A percentile compares a stretch with the other conserved stretches of the same genome.
These are phyloP conservation scores for Domatiomyces globalis DNA, from an alignment of 2,329 filamentous ascomycete species.

Conservation along the genomic window DNA sequence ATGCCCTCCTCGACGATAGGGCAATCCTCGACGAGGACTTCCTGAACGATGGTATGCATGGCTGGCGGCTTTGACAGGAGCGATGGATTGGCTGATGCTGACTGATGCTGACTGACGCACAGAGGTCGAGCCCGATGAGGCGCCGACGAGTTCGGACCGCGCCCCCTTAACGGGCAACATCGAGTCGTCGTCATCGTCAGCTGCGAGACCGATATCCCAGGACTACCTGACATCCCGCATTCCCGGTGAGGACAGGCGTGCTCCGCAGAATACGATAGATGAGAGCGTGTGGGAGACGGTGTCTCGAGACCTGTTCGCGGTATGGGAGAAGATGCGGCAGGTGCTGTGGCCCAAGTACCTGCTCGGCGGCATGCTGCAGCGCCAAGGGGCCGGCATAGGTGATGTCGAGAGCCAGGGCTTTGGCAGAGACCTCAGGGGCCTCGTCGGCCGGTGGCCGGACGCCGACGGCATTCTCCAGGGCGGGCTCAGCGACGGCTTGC, in stretches of 20 bases:
- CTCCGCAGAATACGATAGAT: slow-evolving; percentile 86
- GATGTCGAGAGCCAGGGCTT: slow-evolving; percentile 38
- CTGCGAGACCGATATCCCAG: slow-evolving; percentile 47
- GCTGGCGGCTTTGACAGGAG: slow-evolving; percentile 38
- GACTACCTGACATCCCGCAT: slow-evolving; percentile 79
- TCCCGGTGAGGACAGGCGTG: slow-evolving; percentile 79
- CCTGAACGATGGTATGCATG: slow-evolving; percentile 31
- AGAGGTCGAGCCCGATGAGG: slow-evolving; percentile 76
- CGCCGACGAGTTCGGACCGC: slow-evolving; percentile 53
- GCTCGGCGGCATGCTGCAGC: slow-evolving; percentile 51
- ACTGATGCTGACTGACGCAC: slow-evolving; percentile 59
- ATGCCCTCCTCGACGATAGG: slow-evolving; percentile 16
- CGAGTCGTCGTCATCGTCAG: slow-evolving; percentile 38
- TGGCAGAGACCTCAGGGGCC: slow-evolving; percentile 36
- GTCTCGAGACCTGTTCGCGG: slow-evolving; percentile 74
- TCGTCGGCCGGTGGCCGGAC: slow-evolving; percentile 53
- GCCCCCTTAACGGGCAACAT: slow-evolving; percentile 78
- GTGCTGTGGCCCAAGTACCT: slow-evolving; percentile 93
- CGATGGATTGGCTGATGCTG: slow-evolving; percentile 50
- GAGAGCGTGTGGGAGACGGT: slow-evolving; percentile 97
- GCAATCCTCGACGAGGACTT: slow-evolving; percentile 24
- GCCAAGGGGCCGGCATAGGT: slow-evolving; percentile 44
- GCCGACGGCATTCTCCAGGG: slow-evolving; percentile 51
- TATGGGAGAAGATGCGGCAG: slow-evolving; percentile 97
- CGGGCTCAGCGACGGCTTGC: slow-evolving; percentile 72